A percentile compares a stretch with the other conserved stretches of the same genome.
Evolutionary conservation across 768 basidiomycete genomes (phyloP).

Genomic region (Boletus fagicola): DNA sequence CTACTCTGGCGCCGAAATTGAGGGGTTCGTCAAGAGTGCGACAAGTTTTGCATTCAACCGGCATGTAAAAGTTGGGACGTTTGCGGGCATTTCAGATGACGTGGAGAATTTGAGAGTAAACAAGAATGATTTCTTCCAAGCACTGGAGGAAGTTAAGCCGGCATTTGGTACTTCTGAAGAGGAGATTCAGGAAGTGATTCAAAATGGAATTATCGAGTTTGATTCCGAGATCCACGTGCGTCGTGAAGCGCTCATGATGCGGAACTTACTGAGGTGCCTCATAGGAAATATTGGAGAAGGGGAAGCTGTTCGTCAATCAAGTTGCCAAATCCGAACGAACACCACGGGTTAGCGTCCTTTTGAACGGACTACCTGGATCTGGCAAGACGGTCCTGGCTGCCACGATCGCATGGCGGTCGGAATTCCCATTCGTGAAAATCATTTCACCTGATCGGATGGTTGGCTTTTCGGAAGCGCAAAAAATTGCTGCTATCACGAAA

Average conservation of each 20-base stretch:
- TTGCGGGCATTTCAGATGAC: constrained; percentile 95
- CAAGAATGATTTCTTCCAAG: constrained; percentile 80
- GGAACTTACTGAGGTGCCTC: constrained; percentile 4
- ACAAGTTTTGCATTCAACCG: constrained; percentile 97
- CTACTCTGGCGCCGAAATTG: constrained; percentile 96
- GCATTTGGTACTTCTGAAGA: constrained; percentile 98
- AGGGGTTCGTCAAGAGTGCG: constrained; percentile 95
- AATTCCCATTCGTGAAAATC: constrained; percentile 97
- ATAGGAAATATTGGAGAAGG: constrained; percentile 84
- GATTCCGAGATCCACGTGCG: constrained; percentile 68
- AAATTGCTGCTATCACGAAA: constrained; percentile 88
- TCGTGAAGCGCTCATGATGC: constrained; percentile 1
- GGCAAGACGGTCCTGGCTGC: constrained; percentile 96
- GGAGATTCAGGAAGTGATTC: constrained; percentile 88
- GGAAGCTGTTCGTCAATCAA: constrained; percentile 88
- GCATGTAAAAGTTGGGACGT: constrained; percentile 96
- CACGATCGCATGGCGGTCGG: constrained; percentile 89
- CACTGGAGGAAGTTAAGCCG: constrained; percentile 91
- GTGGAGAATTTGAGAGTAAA: constrained; percentile 91
- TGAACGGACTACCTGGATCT: constrained; percentile 86
- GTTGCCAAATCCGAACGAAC: constrained; percentile 88
- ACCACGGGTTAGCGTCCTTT: constrained; percentile 84
- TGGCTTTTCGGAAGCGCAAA: constrained; percentile 89
- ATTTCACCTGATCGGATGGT: constrained; percentile 97
- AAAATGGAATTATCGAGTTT: constrained; percentile 95